A percentile compares a stretch with the other conserved stretches of the same genome.
Evolutionary conservation across 2,329 filamentous ascomycete genomes (phyloP).

Genomic region (Penicillium sp.): DNA sequence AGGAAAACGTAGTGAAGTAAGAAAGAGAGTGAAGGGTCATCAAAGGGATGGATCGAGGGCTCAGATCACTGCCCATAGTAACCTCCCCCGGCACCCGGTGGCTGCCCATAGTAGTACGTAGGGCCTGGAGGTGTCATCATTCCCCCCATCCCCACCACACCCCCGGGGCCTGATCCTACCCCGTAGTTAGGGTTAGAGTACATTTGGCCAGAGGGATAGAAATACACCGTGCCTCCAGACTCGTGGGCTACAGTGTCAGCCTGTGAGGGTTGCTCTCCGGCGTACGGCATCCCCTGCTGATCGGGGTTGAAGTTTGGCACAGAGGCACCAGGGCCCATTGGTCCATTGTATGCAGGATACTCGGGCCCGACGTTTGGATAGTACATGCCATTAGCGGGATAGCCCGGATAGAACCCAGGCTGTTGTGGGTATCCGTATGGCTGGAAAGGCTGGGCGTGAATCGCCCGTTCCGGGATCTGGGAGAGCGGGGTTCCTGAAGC

Average conservation of each 20-base stretch:
- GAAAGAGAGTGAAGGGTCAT: not conserved
- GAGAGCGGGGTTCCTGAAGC: constrained; percentile 75
- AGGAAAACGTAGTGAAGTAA: constrained; percentile 6
- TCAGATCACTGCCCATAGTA: constrained; percentile 54
- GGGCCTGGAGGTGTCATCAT: constrained; percentile 65
- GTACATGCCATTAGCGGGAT: constrained; percentile 60
- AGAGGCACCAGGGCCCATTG: constrained; percentile 44
- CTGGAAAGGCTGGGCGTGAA: constrained; percentile 86
- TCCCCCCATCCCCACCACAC: constrained; percentile 65
- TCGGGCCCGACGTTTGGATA: constrained; percentile 52
- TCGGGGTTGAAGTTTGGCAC: constrained; percentile 55
- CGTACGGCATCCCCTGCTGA: constrained; percentile 44
- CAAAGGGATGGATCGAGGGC: not conserved
- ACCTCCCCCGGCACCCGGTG: constrained; percentile 46
- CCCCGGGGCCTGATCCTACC: constrained; percentile 47
- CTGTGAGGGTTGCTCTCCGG: constrained; percentile 42
- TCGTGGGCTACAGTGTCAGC: constrained; percentile 69
- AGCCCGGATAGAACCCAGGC: constrained; percentile 55
- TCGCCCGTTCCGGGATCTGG: constrained; percentile 86
- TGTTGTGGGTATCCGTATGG: constrained; percentile 61
- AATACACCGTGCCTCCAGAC: constrained; percentile 93
- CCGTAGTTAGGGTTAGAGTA: constrained; percentile 47
- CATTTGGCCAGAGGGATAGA: constrained; percentile 75
- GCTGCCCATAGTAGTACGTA: constrained; percentile 52
- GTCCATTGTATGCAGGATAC: constrained; percentile 42